phyloP scores from a whole-genome alignment of 2,329 filamentous ascomycete genomes.

The Fusarium papillatum region DNA sequence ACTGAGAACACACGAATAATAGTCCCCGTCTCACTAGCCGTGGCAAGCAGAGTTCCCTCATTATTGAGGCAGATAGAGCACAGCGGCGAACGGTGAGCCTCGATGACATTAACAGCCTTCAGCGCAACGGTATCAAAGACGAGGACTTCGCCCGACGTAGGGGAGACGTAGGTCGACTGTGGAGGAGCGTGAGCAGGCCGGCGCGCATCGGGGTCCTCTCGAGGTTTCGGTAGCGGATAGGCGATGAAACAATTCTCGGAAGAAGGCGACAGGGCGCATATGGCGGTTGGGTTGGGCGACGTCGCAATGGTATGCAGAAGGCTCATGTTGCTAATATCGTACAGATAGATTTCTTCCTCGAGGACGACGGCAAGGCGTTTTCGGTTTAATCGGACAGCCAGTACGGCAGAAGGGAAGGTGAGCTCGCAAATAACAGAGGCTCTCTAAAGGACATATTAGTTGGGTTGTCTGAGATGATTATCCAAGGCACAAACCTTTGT shows the following conservation, averaged over 20 bases:
- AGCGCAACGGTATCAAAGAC: conserved; percentile 92
- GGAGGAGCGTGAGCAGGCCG: conserved; percentile 89
- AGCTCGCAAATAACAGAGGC: conserved; percentile 96
- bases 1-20: conserved; percentile 97
- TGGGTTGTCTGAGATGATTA: background rate
- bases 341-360: conserved; percentile 97
- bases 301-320: conserved; percentile 93
- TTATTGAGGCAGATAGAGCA: conserved; percentile 93
- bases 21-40: conserved; percentile 96
- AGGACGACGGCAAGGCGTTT: conserved; percentile 94
- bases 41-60: conserved; percentile 92
- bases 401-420: conserved; percentile 96
- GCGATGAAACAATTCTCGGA: conserved; percentile 97
- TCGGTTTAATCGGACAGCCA: conserved; percentile 93
- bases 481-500: conserved; percentile 78
- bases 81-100: conserved; percentile 92
- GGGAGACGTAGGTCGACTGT: conserved; percentile 80
- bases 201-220: conserved; percentile 69
- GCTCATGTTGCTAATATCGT: conserved; percentile 99
- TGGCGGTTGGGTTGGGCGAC: conserved; percentile 91
- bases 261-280: conserved; percentile 93
- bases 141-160: conserved; percentile 91
- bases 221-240: conserved; percentile 86
- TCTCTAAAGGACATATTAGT: conserved; percentile 57
- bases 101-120: conserved; percentile 94